Evolutionary conservation across 345 rosid genomes (phyloP).

Genomic region (Theobroma cacao): DNA sequence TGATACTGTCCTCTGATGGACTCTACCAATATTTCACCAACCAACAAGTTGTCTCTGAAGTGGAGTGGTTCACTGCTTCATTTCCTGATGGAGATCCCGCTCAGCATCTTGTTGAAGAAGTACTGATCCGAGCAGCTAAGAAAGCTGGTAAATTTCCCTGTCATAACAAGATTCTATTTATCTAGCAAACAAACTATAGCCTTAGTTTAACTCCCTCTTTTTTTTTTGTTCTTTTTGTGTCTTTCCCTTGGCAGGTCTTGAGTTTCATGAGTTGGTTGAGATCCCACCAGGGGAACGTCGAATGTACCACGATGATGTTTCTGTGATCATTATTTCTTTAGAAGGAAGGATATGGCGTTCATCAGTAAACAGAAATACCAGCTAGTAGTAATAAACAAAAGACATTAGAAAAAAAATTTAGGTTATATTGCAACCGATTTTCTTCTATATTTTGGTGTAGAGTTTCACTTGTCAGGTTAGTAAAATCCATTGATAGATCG

Average conservation of each 20-base stretch:
- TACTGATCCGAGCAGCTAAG: slow-evolving; percentile 83
- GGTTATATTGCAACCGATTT: neutral
- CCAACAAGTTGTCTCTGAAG: slow-evolving; percentile 74
- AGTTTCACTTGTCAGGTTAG: neutral
- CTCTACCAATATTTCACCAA: slow-evolving; percentile 83
- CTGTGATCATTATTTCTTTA: slow-evolving; percentile 78
- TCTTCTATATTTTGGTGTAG: neutral
- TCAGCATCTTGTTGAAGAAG: slow-evolving; percentile 81
- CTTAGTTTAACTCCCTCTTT: neutral
- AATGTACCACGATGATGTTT: slow-evolving; percentile 87
- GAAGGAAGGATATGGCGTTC: slow-evolving; percentile 97
- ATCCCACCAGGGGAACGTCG: slow-evolving; percentile 94
- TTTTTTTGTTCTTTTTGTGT: neutral
- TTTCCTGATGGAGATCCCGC: slow-evolving; percentile 98
- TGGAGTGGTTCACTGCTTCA: slow-evolving; percentile 65
- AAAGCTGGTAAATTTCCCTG: slow-evolving; percentile 57
- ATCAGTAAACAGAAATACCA: slow-evolving; percentile 43
- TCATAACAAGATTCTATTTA: neutral
- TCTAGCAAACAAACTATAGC: neutral
- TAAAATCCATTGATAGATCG: too few species aligned
- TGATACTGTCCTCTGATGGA: slow-evolving; percentile 88
- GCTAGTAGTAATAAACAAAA: neutral
- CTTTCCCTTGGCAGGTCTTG: slow-evolving; percentile 79
- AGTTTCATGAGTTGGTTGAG: slow-evolving; percentile 79
- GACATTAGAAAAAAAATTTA: neutral